Conservation (phyloP, 441 rosid species). For the Gossypium trilobum region DNA sequence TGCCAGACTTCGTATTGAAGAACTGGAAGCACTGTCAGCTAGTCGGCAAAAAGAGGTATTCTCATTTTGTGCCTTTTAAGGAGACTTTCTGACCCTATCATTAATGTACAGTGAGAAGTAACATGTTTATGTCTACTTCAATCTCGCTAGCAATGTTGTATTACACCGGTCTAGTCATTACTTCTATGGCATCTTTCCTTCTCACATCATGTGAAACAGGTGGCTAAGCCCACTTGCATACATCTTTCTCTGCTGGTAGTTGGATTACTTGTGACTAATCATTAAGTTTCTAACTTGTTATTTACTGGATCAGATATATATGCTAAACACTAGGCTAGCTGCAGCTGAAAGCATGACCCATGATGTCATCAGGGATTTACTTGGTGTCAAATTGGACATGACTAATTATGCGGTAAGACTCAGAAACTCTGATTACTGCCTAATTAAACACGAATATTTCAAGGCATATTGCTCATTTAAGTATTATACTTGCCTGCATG, state of each 20-base stretch:
- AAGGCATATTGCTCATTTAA: conserved; percentile 13
- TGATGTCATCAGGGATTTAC: conserved; percentile 88
- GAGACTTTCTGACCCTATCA: conserved; percentile 4
- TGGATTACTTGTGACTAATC: neutral
- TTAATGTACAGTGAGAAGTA: neutral
- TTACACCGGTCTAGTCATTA: neutral
- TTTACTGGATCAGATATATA: conserved; percentile 47
- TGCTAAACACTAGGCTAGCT: conserved; percentile 71
- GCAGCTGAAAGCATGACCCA: conserved; percentile 97
- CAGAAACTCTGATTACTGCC: conserved; percentile 24
- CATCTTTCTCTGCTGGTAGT: neutral
- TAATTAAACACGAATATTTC: neutral
- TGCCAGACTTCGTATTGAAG: conserved; percentile 57
- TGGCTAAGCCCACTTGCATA: neutral
- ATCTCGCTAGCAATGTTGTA: neutral
- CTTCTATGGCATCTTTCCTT: neutral
- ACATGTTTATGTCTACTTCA: neutral
- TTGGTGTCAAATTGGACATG: conserved; percentile 80
- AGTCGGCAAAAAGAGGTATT: conserved; percentile 72
- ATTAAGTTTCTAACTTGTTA: conserved; percentile 14
- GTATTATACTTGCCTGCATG: conserved; percentile 14
- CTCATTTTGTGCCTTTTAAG: neutral
- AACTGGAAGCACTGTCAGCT: conserved; percentile 54
- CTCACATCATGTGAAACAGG: neutral
- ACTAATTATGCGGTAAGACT: conserved; percentile 74